Conservation (phyloP, 805 yeast species). For the Myxozyma neglecta region DNA sequence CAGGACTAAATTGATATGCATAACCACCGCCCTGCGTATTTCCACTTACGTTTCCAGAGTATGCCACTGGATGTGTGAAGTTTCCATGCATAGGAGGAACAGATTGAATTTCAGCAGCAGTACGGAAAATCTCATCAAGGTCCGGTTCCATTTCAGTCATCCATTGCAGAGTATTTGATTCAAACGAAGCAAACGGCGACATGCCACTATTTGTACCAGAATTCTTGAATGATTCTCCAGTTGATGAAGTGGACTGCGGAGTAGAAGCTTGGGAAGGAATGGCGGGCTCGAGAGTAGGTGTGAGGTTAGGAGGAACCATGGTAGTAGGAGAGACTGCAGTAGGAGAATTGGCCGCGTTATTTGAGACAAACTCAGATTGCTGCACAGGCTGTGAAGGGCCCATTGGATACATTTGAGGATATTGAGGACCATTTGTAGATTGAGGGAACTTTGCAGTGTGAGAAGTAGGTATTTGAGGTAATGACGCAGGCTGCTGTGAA, state of each 20-base stretch:
- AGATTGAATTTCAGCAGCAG: conserved; percentile 33
- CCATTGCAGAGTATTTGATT: conserved; percentile 32
- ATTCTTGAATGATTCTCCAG: conserved; percentile 10
- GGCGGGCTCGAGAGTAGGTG: not conserved
- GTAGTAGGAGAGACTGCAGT: conserved; percentile 15
- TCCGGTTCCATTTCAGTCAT: conserved; percentile 34
- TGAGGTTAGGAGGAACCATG: not conserved
- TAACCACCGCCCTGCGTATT: conserved; percentile 33
- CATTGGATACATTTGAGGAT: conserved; percentile 8
- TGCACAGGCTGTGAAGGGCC: not conserved
- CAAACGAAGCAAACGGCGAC: conserved; percentile 33
- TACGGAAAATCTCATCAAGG: conserved; percentile 32
- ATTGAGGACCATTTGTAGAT: not conserved
- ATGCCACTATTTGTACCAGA: conserved; percentile 7
- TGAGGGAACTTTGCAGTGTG: not conserved
- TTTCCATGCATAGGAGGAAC: conserved; percentile 30
- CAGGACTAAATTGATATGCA: conserved; percentile 32
- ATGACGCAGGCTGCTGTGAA: not conserved
- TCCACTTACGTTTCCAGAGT: conserved; percentile 30
- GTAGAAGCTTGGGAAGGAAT: conserved; percentile 23
- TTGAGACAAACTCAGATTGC: not conserved
- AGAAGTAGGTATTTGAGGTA: not conserved
- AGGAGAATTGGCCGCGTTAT: not conserved
- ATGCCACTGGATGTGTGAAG: conserved; percentile 31
- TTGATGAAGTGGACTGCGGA: conserved; percentile 23